Evolutionary conservation across 148 eudicot species (phyloP), one percentile per base, ranked within the genome.

Genomic region (Fagopyrum homotropicum): DNA sequence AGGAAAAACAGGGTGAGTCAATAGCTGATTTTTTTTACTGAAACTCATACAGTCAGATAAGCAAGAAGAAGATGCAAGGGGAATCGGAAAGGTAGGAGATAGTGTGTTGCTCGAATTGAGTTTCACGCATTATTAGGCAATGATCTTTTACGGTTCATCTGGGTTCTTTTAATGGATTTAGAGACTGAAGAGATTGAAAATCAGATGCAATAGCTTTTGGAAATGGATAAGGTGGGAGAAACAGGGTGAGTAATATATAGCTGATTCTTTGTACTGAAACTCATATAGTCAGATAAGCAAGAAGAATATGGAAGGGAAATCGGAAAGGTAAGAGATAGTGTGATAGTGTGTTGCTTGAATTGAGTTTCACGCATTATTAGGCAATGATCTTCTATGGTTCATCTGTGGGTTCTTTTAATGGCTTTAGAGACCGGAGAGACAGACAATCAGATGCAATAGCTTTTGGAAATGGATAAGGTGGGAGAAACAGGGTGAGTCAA

Each of bases 21-120:
- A 60, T 9, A 22, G 40, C 66, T 61, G 30, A 26, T 61, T 2
- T 40, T 61, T 29, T 61, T 40, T 12, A 9, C 9, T 29, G 40
- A 61, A 26, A 61, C 68, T 61, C 68, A 29, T n/a, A 54, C 3
- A 54, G 5, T 54, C 9, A 8, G 30, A 9, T 15, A 61, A 61
- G 68, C 44, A 61, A 26, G 68, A 61, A 61, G 68, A 61, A 61
- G 15, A 61, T 10, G 44, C 68, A 61, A 61, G 44, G 68, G 10
- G 8, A 61, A 35, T 35, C 2, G 3, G 40, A 1, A 35, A 35
- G 40, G 40, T 35, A 22, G 26, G 26, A 26, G 12, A 9, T 60
- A 35, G 40, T 35, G 40, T 49, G 12, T 35, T 35, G 40, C 40
- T 35, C 3, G 40, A 49, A 12, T 12, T 49, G 52, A 49, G 52